Percentiles rank a stretch among this genome's conserved stretches.
phyloP scores from a whole-genome alignment of 441 rosid genomes.

The Pelargonium fulgidum region DNA sequence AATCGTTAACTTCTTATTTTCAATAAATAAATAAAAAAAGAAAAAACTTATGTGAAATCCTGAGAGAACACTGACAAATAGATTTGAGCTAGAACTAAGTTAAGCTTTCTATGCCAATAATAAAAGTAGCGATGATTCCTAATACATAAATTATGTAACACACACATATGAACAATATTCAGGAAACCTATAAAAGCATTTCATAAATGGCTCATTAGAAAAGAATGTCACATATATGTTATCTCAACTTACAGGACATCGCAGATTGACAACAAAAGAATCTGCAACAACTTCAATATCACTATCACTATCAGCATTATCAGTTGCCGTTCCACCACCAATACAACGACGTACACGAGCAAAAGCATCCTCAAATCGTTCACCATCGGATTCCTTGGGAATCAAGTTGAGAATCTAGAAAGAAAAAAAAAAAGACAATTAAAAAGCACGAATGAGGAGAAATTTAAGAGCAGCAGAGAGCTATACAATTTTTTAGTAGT shows the following conservation, averaged over 20 bases:
- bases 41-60: no score
- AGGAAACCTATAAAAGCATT: conserved; percentile 6
- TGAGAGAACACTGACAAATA: background rate
- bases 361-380: conserved; percentile 74
- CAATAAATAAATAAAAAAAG: no score
- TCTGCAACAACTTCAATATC: conserved; percentile 99
- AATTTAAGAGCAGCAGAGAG: background rate
- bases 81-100: background rate
- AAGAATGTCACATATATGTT: background rate
- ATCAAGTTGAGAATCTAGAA: conserved; percentile 72
- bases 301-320: conserved; percentile 89
- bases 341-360: conserved; percentile 84
- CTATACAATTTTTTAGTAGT: background rate
- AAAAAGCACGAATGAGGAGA: conserved; percentile 6
- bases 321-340: conserved; percentile 78
- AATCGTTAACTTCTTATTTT: no score
- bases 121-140: background rate
- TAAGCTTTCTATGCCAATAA: background rate
- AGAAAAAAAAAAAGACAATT: conserved; percentile 16
- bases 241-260: conserved; percentile 79
- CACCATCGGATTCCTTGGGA: conserved; percentile 83
- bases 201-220: background rate
- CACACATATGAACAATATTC: background rate
- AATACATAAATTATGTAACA: background rate
- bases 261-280: conserved; percentile 64